Base-by-base conservation (phyloP, 345 rosid genomes). In the Rhodomyrtus tomentosa region DNA sequence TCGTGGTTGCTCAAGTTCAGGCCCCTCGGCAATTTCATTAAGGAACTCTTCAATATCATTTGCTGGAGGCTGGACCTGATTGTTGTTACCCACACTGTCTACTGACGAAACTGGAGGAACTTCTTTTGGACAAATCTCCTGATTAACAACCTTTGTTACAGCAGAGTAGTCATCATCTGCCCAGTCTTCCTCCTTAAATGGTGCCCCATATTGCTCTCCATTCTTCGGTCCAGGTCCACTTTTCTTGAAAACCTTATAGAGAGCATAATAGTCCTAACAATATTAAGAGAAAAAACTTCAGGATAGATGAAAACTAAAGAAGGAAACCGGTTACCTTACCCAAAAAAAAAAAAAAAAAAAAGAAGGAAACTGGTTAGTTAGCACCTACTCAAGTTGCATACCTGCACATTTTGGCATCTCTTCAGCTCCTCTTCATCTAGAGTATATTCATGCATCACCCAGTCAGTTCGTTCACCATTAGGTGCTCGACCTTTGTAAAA, bases 201-300 rank as follows among this genome's bases (percentile, higher is more conserved):
- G 98, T 50, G 99, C 99, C 32, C 99, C 98, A 84, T 96, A 96
- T 80, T 96, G 98, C 90, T 93, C 98, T 83, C 99, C 99, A 27
- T 96, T 95, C 88, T 96, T 95, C 11, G 99, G 99, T 85, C 99
- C 98, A 89, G 96, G 91, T 76, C 99, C 99, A 84, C 98, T 96
- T 82, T 96, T 96, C 86, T 95, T 96, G 86, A 42, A 96, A 82
- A 92, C 88, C 90, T 96, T 96, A 86, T 93, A 94, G 84, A 96
- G 95, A 74, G 93, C 97, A 88, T 86, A 96, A 88, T 90, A 92
- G 73, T 93, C 96, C 92, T 93, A 83, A 87, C 56, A 25, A 16
- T 40, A 76, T 27, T 27, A 55, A 59, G 59, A 82, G 59, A 48
- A 62, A 48, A 76, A 20, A 73, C 83, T 54, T 45, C 45, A 40